Evolutionary conservation across 306 rosid species (phyloP).

Genomic region (Gillenia trifoliata): DNA sequence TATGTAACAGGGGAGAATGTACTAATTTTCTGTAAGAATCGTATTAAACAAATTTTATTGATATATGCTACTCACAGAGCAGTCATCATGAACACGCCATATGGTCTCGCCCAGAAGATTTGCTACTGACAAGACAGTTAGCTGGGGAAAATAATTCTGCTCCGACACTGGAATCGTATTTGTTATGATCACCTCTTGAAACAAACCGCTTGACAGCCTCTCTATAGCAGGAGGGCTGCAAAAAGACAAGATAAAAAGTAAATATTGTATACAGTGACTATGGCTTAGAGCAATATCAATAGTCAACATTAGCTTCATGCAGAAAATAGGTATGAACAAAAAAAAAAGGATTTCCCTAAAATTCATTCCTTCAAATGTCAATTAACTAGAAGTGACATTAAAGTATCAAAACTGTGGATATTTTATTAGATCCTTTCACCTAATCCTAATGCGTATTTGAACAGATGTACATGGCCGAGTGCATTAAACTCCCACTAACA

Average conservation of each 20-base stretch:
- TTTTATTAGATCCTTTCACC: not conserved
- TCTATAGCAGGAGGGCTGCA: constrained; percentile 97
- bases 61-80: constrained; percentile 92
- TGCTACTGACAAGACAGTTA: constrained; percentile 88
- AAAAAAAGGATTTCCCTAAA: not conserved
- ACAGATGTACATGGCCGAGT: not conserved
- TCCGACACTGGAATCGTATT: constrained; percentile 84
- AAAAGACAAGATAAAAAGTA: constrained; percentile 13
- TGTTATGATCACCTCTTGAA: constrained; percentile 94
- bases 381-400: not conserved
- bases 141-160: constrained; percentile 83
- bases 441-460: not conserved
- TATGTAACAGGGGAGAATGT: not conserved
- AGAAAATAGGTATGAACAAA: not conserved
- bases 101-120: constrained; percentile 97
- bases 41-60: constrained; percentile 30
- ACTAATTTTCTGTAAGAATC: constrained; percentile 3
- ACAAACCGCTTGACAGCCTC: constrained; percentile 83
- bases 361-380: not conserved
- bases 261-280: not conserved
- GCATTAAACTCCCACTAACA: not conserved
- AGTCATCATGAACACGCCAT: constrained; percentile 99
- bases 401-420: not conserved
- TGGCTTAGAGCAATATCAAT: not conserved
- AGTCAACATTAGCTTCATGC: not conserved